Conservation (phyloP, 352 stramenopile species). For the Globisporangium megalacanthum region DNA sequence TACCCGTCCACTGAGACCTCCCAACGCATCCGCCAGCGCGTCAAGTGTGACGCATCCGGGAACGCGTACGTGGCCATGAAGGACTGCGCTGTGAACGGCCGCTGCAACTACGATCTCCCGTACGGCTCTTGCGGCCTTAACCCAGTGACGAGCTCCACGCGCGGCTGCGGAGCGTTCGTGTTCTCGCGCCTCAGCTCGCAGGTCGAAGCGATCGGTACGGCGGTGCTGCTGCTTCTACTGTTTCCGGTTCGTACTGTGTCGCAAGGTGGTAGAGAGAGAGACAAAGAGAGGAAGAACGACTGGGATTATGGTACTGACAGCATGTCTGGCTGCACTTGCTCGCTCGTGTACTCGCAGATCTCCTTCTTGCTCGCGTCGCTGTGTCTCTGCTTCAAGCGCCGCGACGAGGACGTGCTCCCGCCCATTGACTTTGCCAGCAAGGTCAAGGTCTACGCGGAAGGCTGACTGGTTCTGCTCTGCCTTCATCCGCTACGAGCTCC, state of each 20-base stretch:
- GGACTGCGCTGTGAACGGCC: slow-evolving; percentile 32
- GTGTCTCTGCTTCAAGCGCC: slow-evolving; percentile 67
- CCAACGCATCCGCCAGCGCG: slow-evolving; percentile 19
- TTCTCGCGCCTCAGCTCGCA: slow-evolving; percentile 29
- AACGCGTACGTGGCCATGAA: slow-evolving; percentile 39
- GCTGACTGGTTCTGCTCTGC: slow-evolving; percentile 2
- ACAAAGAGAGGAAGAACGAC: neutral
- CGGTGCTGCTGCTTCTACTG: slow-evolving; percentile 27
- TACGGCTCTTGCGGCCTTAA: slow-evolving; percentile 57
- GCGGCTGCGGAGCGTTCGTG: slow-evolving; percentile 53
- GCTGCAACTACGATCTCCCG: slow-evolving; percentile 59
- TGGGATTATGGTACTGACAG: neutral
- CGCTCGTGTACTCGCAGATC: slow-evolving; percentile 19
- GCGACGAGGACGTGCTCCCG: slow-evolving; percentile 66
- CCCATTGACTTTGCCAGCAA: slow-evolving; percentile 48
- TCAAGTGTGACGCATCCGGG: slow-evolving; percentile 21
- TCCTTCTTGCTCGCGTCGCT: slow-evolving; percentile 40
- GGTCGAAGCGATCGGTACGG: slow-evolving; percentile 36
- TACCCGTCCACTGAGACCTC: slow-evolving; percentile 28
- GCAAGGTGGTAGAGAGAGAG: neutral
- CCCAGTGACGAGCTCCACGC: slow-evolving; percentile 34
- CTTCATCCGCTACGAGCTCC: neutral
- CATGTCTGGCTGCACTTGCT: neutral
- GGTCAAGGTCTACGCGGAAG: slow-evolving; percentile 36
- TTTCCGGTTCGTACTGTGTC: slow-evolving; percentile 38